phyloP scores from a whole-genome alignment of 495 filamentous ascomycete genomes.

The Lentithecium fluviatile region DNA sequence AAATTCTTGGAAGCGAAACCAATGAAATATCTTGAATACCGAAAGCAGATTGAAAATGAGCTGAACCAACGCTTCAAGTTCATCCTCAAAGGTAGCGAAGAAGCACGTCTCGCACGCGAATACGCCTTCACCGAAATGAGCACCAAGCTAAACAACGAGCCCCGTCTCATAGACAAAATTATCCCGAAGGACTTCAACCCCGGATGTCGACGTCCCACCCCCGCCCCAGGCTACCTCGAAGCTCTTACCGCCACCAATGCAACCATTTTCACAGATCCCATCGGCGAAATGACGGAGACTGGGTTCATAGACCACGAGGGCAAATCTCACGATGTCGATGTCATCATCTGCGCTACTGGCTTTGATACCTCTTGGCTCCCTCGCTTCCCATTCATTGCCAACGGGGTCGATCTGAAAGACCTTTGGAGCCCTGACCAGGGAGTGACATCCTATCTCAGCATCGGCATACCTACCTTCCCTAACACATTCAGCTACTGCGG shows the following conservation, averaged over 20 bases:
- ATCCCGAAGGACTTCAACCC: constrained; percentile 36
- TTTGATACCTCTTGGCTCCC: constrained; percentile 46
- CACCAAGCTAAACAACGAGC: constrained; percentile 35
- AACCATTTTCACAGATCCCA: constrained; percentile 41
- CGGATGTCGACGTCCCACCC: constrained; percentile 43
- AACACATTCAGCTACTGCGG: constrained; percentile 44
- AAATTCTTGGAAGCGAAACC: constrained; percentile 39
- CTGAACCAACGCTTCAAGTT: constrained; percentile 49
- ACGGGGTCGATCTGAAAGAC: constrained; percentile 37
- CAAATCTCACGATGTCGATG: constrained; percentile 40
- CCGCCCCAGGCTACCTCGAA: constrained; percentile 44
- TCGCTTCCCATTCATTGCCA: constrained; percentile 41
- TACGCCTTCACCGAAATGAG: constrained; percentile 41
- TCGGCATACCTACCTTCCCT: constrained; percentile 36
- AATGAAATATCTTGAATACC: constrained; percentile 44
- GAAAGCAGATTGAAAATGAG: constrained; percentile 48
- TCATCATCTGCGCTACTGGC: constrained; percentile 45
- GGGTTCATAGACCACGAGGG: constrained; percentile 43
- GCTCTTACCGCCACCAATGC: constrained; percentile 40
- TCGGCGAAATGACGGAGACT: constrained; percentile 33
- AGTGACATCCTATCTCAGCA: constrained; percentile 21
- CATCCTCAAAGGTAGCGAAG: constrained; percentile 44
- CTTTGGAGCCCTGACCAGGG: constrained; percentile 36
- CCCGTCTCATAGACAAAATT: no score
- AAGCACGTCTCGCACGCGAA: constrained; percentile 39